Evolutionary conservation across 371 early-diverging fungal species (phyloP), one percentile per base, ranked within the genome.

Genomic region (Quaeritorhiza haematococci): DNA sequence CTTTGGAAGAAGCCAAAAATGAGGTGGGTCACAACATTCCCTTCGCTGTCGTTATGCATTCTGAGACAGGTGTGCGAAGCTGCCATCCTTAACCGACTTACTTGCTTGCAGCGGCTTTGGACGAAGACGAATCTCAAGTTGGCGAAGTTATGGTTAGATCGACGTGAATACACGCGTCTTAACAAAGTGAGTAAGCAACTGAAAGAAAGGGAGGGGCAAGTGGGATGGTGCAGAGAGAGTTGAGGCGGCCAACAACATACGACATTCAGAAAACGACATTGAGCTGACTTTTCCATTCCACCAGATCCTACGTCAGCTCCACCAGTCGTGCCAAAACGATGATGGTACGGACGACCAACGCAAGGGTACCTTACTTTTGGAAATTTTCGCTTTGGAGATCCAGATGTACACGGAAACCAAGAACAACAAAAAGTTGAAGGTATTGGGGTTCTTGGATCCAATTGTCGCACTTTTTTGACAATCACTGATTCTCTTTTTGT

Each of bases 361-460:
- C 49, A 90, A 90, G 70, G 95, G 93, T 28, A 94, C 94, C 5
- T 89, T 92, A 55, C 68, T 93, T 21, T 78, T 94, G 24, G 95
- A 94, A 69, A 86, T 93, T 24, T 84, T 88, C 65, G 92, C 94
- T 0, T 69, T 94, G 13, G 93, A 94, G 60, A 93, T 94, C 64
- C 93, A 94, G 70, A 89, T 93, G 91, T 85, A 91, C 64, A 91
- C 93, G 0, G 88, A 83, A 55, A 89, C 85, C 6, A 87, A 89
- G 67, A 88, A 92, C 64, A 89, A 79, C 65, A 89, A 90, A 61
- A 91, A 90, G 64, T 75, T 92, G 19, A 93, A 93, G 80, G 85
- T 84, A 26, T 10, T 33, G 30, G 58, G 24, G 21, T 21, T 55
- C 5, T 27, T n/a, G 10, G 13, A 47, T 47, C 27, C 24, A 10